These are phyloP conservation scores for Dissophora ornata DNA, from an alignment of 192 early-diverging fungal species.

Conservation along the genomic window DNA sequence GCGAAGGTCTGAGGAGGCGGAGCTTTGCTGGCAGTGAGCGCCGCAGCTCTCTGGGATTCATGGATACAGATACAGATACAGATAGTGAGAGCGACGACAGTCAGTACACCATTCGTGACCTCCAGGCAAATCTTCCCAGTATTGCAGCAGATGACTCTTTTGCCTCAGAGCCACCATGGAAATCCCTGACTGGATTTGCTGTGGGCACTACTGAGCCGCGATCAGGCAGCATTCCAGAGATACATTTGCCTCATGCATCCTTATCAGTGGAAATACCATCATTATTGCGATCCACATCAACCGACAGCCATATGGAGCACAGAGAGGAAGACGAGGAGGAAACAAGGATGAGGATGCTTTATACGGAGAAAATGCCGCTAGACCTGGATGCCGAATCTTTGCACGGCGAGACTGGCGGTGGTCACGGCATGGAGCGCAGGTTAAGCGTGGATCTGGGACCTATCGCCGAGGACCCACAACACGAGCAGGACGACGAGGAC, in stretches of 20 bases:
- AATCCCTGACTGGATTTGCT: not conserved
- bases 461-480: not conserved
- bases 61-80: constrained; percentile 10
- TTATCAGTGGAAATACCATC: not conserved
- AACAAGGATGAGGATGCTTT: not conserved
- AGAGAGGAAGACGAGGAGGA: not conserved
- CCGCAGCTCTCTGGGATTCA: not conserved
- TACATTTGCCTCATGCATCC: not conserved
- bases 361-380: not conserved
- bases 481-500: too few relatives aligned
- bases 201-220: constrained; percentile 2
- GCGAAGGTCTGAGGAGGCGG: not conserved
- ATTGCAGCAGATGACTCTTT: not conserved
- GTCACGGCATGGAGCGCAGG: not conserved
- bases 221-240: constrained; percentile 7
- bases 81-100: constrained; percentile 20
- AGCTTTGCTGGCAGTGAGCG: not conserved
- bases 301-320: not conserved
- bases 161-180: not conserved
- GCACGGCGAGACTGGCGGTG: not conserved
- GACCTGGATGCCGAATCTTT: not conserved
- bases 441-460: not conserved
- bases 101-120: constrained; percentile 1
- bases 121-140: not conserved
- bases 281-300: too few relatives aligned